phyloP scores from a whole-genome alignment of 176 grass and related monocot species.

The Areca catechu region DNA sequence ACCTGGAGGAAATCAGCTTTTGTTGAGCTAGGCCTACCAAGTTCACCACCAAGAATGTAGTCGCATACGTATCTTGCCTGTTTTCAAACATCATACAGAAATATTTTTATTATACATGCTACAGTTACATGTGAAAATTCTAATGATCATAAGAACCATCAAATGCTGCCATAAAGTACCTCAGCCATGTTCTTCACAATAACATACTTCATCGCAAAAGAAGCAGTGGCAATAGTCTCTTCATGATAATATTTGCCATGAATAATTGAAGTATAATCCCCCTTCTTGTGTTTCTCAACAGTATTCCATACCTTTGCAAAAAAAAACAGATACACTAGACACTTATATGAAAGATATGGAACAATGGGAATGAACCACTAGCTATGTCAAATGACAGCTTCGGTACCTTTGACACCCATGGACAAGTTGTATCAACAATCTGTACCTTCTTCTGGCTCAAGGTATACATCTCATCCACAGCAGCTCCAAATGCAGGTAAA shows the following conservation, averaged over 20 bases:
- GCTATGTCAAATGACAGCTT: neutral
- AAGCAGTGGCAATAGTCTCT: constrained; percentile 93
- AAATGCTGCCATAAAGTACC: constrained; percentile 21
- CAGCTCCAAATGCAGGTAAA: constrained; percentile 89
- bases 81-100: neutral
- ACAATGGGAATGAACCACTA: neutral
- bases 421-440: constrained; percentile 95
- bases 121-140: no score
- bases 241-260: constrained; percentile 95
- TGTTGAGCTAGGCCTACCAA: constrained; percentile 92
- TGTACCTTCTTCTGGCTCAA: constrained; percentile 96
- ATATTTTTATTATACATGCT: no score
- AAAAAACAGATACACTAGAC: neutral
- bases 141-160: no score
- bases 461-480: constrained; percentile 92
- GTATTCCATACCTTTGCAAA: constrained; percentile 82
- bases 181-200: constrained; percentile 87
- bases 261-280: constrained; percentile 90
- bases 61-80: constrained; percentile 86
- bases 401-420: constrained; percentile 94
- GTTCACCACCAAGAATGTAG: constrained; percentile 85
- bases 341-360: constrained; percentile 5
- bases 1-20: constrained; percentile 81
- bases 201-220: constrained; percentile 86
- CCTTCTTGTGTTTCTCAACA: constrained; percentile 99